phyloP scores from a whole-genome alignment of 768 basidiomycete genomes.

The Cystobasidiopsis lactophilus region DNA sequence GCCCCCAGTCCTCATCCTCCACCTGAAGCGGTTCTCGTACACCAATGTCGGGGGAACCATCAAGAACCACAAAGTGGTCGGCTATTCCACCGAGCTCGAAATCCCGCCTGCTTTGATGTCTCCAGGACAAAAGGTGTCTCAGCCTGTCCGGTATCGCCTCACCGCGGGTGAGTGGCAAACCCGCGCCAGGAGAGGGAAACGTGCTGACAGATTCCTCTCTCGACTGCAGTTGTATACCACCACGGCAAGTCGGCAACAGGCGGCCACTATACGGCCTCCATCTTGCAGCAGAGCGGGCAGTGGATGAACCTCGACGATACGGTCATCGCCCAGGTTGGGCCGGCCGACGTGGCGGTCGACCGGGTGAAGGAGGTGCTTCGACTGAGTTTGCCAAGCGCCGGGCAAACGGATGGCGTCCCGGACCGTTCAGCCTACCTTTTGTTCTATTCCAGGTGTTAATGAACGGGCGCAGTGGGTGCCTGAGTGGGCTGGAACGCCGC shows the following conservation, averaged over 20 bases:
- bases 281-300: constrained; percentile 32
- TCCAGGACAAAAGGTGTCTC: constrained; percentile 29
- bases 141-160: constrained; percentile 28
- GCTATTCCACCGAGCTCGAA: constrained; percentile 54
- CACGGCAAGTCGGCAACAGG: constrained; percentile 76
- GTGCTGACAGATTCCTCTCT: no score
- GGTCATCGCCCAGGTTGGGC: constrained; percentile 9
- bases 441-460: constrained; percentile 8
- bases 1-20: constrained; percentile 63
- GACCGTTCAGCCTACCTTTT: constrained; percentile 12
- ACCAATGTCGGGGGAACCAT: constrained; percentile 45
- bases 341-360: constrained; percentile 9
- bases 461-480: background rate
- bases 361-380: constrained; percentile 8
- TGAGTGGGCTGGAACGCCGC: no score
- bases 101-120: constrained; percentile 49
- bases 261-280: constrained; percentile 55
- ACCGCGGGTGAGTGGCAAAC: background rate
- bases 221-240: constrained; percentile 69
- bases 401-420: constrained; percentile 1
- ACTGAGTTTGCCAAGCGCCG: constrained; percentile 9
- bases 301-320: constrained; percentile 95
- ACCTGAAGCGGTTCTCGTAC: constrained; percentile 78
- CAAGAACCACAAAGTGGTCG: constrained; percentile 63
- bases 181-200: background rate